These are phyloP conservation scores for Plantago elongata DNA, from an alignment of 257 asterid genomes.

Conservation along the genomic window DNA sequence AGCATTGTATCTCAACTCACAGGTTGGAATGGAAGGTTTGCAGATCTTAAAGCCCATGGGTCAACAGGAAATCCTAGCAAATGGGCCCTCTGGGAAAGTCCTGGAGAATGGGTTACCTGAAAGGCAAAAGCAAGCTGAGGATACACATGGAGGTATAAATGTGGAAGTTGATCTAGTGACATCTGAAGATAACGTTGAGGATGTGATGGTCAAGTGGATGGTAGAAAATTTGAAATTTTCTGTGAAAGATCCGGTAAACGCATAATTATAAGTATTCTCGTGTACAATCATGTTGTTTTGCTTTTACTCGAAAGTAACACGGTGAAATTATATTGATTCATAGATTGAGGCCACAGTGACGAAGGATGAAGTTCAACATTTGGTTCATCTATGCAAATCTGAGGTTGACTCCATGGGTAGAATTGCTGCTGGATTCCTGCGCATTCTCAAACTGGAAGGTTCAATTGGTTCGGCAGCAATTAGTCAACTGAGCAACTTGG, in stretches of 20 bases:
- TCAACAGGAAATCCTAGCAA: constrained; percentile 27
- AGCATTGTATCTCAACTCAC: constrained; percentile 25
- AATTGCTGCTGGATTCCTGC: constrained; percentile 79
- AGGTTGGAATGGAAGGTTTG: constrained; percentile 88
- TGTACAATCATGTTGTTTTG: constrained; percentile 11
- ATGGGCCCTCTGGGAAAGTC: constrained; percentile 36
- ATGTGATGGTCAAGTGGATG: constrained; percentile 48
- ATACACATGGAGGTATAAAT: constrained; percentile 50
- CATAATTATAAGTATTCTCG: constrained; percentile 5
- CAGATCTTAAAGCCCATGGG: constrained; percentile 76
- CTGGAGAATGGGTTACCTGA: constrained; percentile 40
- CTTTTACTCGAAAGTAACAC: constrained; percentile 11
- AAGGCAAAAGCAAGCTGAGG: constrained; percentile 39
- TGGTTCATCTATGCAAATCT: constrained; percentile 62
- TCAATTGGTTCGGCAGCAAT: constrained; percentile 79
- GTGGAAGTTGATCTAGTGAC: constrained; percentile 65
- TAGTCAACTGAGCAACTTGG: constrained; percentile 80
- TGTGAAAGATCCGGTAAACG: constrained; percentile 75
- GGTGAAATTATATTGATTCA: constrained; percentile 14
- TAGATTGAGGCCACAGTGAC: constrained; percentile 87
- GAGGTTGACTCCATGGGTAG: constrained; percentile 93
- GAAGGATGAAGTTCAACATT: constrained; percentile 77
- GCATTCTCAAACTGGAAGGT: constrained; percentile 84
- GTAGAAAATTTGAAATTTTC: constrained; percentile 82
- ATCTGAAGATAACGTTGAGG: constrained; percentile 54